Evolutionary conservation across 179 eudicot genomes (phyloP).

Genomic region (Beta corolliflora): DNA sequence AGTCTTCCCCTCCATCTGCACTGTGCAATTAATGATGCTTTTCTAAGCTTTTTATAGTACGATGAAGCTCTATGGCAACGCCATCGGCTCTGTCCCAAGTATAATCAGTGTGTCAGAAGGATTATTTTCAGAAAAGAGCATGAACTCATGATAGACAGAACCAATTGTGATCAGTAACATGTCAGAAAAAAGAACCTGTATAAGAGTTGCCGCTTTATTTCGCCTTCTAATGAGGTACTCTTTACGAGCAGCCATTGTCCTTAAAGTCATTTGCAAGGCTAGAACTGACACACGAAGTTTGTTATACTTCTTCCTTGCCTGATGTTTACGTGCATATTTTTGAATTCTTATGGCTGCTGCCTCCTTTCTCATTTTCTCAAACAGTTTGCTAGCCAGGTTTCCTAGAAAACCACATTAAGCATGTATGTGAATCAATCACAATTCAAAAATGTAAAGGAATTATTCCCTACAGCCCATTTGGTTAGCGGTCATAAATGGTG

Average conservation of each 20-base stretch:
- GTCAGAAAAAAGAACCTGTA: constrained; percentile 64
- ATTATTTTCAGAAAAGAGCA: constrained; percentile 17
- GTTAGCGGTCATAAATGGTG: too few species aligned
- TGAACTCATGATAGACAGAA: constrained; percentile 1
- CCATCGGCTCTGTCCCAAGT: constrained; percentile 60
- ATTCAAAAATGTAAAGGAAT: background rate
- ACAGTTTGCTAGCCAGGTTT: constrained; percentile 65
- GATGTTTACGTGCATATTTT: constrained; percentile 56
- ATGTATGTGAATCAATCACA: background rate
- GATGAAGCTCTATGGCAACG: constrained; percentile 70
- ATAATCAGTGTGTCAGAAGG: constrained; percentile 22
- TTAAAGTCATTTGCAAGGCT: constrained; percentile 63
- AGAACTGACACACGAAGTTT: constrained; percentile 60
- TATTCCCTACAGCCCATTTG: too few species aligned
- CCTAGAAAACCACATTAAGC: constrained; percentile 44
- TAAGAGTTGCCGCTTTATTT: constrained; percentile 66
- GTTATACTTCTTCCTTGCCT: constrained; percentile 54
- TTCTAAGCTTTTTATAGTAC: constrained; percentile 64
- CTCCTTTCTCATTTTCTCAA: constrained; percentile 56
- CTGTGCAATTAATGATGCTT: constrained; percentile 72
- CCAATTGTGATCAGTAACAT: constrained; percentile 12
- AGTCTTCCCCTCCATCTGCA: constrained; percentile 89
- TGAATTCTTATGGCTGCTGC: constrained; percentile 75
- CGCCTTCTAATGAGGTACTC: constrained; percentile 55
- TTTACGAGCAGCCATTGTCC: constrained; percentile 74